Conservation (phyloP, 2,329 filamentous ascomycete species). For the Plectosphaerella sp. region DNA sequence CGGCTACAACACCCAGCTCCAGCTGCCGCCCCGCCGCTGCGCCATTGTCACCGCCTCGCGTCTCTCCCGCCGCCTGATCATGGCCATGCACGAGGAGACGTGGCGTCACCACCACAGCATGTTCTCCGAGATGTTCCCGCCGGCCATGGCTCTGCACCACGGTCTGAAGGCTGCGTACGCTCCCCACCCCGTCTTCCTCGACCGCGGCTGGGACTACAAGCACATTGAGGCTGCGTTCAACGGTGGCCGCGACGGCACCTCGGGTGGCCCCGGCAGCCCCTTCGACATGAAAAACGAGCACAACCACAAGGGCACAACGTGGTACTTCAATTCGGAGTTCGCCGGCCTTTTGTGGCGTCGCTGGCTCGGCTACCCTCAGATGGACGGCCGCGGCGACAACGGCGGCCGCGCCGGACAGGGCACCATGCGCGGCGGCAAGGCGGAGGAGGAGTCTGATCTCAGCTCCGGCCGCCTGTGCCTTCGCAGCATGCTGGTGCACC, state of each 20-base stretch:
- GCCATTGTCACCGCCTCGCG: conserved; percentile 70
- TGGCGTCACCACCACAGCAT: conserved; percentile 63
- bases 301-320: conserved; percentile 76
- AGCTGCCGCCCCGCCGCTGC: conserved; percentile 61
- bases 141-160: conserved; percentile 66
- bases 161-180: conserved; percentile 76
- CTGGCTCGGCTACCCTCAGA: conserved; percentile 63
- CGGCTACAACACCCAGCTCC: conserved; percentile 53
- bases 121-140: conserved; percentile 79
- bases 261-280: conserved; percentile 60
- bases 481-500: conserved; percentile 75
- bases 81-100: conserved; percentile 72
- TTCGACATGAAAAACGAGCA: conserved; percentile 70
- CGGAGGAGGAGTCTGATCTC: conserved; percentile 38
- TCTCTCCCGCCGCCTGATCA: conserved; percentile 60
- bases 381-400: conserved; percentile 42
- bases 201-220: conserved; percentile 68
- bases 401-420: conserved; percentile 46
- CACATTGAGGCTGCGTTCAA: conserved; percentile 78
- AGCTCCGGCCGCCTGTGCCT: conserved; percentile 69
- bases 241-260: conserved; percentile 62
- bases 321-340: conserved; percentile 82
- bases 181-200: conserved; percentile 76
- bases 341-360: conserved; percentile 72
- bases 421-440: conserved; percentile 44